phyloP scores from a whole-genome alignment of 768 basidiomycete genomes.

The Serpula lacrymans region DNA sequence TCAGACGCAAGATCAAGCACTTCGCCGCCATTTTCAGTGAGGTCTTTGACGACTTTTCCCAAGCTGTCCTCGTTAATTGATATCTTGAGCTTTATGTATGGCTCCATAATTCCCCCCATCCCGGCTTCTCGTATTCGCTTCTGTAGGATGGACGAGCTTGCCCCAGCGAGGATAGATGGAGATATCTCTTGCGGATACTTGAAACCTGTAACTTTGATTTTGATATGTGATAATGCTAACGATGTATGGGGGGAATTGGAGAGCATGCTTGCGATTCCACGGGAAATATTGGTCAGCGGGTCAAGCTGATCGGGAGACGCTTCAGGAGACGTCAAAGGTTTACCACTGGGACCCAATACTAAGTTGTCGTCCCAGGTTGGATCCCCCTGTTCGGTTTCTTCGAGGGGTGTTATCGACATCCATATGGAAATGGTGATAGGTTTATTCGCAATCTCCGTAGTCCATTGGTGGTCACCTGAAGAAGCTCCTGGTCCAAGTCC shows the following conservation, averaged over 20 bases:
- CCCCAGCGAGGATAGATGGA: constrained; percentile 59
- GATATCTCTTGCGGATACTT: constrained; percentile 39
- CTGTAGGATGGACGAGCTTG: constrained; percentile 61
- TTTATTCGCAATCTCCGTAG: constrained; percentile 61
- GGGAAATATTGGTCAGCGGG: constrained; percentile 53
- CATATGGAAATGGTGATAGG: constrained; percentile 46
- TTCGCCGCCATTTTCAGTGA: constrained; percentile 84
- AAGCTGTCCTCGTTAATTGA: constrained; percentile 63
- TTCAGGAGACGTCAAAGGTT: constrained; percentile 50
- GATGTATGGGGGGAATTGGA: constrained; percentile 79
- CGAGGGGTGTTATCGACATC: constrained; percentile 53
- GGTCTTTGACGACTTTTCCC: constrained; percentile 77
- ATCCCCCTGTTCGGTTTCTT: constrained; percentile 56
- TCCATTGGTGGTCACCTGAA: constrained; percentile 46
- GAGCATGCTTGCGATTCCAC: constrained; percentile 67
- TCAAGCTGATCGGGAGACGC: constrained; percentile 39
- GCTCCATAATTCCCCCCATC: constrained; percentile 75
- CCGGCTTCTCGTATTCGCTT: constrained; percentile 58
- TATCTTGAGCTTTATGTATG: constrained; percentile 68
- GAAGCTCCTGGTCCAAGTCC: constrained; percentile 35
- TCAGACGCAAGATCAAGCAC: constrained; percentile 62
- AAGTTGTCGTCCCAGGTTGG: constrained; percentile 76
- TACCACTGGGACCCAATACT: constrained; percentile 54
- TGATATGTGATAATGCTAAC: constrained; percentile 62
- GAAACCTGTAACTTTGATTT: constrained; percentile 50